Evolutionary conservation across 495 filamentous ascomycete genomes (phyloP).

Genomic region (Lasiosphaeria ovina): DNA sequence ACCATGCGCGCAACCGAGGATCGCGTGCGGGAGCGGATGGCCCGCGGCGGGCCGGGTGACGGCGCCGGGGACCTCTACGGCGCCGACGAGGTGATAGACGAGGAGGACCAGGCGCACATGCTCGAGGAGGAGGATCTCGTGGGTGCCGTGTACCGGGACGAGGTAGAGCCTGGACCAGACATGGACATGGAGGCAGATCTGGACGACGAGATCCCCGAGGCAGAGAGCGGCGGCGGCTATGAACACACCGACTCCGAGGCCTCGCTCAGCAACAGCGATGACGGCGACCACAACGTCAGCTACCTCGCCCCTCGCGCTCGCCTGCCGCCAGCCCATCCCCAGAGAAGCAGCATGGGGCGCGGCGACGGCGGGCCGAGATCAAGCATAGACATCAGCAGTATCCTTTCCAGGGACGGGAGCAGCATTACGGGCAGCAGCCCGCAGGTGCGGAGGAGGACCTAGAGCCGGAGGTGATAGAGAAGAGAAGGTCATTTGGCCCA

Average conservation of each 20-base stretch:
- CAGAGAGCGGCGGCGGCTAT: constrained; percentile 55
- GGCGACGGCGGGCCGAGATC: constrained; percentile 27
- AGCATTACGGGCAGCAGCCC: constrained; percentile 50
- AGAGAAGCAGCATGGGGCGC: constrained; percentile 14
- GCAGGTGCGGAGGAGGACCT: constrained; percentile 25
- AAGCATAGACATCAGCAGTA: constrained; percentile 50
- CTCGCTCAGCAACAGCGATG: constrained; percentile 51
- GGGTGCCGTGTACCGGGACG: constrained; percentile 17
- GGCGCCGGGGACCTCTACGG: constrained; percentile 36
- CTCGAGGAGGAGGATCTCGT: constrained; percentile 54
- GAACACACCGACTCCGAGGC: constrained; percentile 84
- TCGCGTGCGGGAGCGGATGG: constrained; percentile 47
- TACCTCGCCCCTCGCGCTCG: constrained; percentile 16
- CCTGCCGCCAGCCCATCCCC: constrained; percentile 4
- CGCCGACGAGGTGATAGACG: constrained; percentile 44
- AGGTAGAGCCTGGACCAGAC: constrained; percentile 28
- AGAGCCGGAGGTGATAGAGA: neutral
- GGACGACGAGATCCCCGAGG: constrained; percentile 67
- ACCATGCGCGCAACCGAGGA: constrained; percentile 39
- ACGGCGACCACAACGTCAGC: constrained; percentile 22
- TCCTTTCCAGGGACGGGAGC: constrained; percentile 49
- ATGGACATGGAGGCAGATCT: constrained; percentile 59
- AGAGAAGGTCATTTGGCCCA: neutral
- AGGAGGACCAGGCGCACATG: constrained; percentile 47
- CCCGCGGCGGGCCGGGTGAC: constrained; percentile 26